These are phyloP conservation scores for Actinidia arguta DNA, from an alignment of 179 eudicot species.

Conservation along the genomic window DNA sequence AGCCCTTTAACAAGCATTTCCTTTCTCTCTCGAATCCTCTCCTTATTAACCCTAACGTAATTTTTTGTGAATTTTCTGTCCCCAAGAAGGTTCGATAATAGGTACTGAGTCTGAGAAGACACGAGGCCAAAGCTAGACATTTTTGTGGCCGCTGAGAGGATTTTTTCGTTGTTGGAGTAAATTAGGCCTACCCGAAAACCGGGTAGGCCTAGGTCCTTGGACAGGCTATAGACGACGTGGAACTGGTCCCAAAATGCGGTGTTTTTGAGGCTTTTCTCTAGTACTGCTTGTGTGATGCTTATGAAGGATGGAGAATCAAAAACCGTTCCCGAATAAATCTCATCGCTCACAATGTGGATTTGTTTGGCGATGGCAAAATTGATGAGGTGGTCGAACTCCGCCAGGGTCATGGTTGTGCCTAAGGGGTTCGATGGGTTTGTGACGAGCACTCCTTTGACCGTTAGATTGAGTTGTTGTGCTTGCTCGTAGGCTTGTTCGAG, in stretches of 20 bases:
- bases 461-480: slow-evolving; percentile 34
- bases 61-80: slow-evolving; percentile 37
- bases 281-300: slow-evolving; percentile 40
- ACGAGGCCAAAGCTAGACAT: slow-evolving; percentile 63
- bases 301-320: slow-evolving; percentile 39
- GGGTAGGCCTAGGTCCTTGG: slow-evolving; percentile 55
- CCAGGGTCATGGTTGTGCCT: slow-evolving; percentile 40
- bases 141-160: slow-evolving; percentile 51
- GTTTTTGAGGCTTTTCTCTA: slow-evolving; percentile 11
- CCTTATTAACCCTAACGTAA: slow-evolving; percentile 34
- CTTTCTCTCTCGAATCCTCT: slow-evolving; percentile 38
- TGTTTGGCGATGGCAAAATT: slow-evolving; percentile 32
- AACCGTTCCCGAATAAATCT: slow-evolving; percentile 53
- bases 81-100: slow-evolving; percentile 34
- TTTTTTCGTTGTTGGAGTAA: slow-evolving; percentile 40
- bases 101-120: slow-evolving; percentile 55
- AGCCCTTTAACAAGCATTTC: slow-evolving; percentile 44
- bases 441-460: slow-evolving; percentile 46
- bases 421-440: slow-evolving; percentile 62
- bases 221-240: slow-evolving; percentile 54
- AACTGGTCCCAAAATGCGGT: slow-evolving; percentile 24
- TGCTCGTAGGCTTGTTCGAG: slow-evolving; percentile 45
- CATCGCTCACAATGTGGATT: slow-evolving; percentile 54
- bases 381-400: slow-evolving; percentile 43
- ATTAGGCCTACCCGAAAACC: slow-evolving; percentile 54